Evolutionary conservation across 106 monocot genomes (phyloP), one percentile per base, ranked within the genome.

Genomic region (Cymbidium sinense): DNA sequence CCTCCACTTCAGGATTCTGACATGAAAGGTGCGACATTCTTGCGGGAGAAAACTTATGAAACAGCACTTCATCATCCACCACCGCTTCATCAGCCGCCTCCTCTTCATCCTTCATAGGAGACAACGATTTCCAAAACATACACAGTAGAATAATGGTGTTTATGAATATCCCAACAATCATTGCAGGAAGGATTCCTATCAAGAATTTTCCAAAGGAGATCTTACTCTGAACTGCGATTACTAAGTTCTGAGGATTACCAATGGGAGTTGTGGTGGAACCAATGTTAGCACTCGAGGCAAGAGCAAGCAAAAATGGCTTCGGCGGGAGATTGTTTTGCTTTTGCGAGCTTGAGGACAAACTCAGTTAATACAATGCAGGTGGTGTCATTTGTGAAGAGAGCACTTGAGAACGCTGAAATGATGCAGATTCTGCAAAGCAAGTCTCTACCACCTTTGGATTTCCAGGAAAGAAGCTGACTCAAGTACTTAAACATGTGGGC

Each of bases 281-380:
- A 43, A 95, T 93, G 52, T 95, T 95, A 6, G 95, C 93, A 43
- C 95, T 95, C 0, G 95, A 93, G 29, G 95, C 95, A 8, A 95
- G 90, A 17, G 93, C 95, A 0, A 95, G 71, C 25, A 95, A 85
- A 81, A 93, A 95, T 18, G 93, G 93, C 28, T 86, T 77, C 0
- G 93, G 90, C 5, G 93, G 88, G 15, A 93, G 77, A 58, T 90
- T 90, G 80, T 90, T 90, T 79, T 89, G 93, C 70, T 84, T n/a
- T 80, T 1, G 90, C 95, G 13, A 91, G 80, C 36, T 87, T 95
- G 2, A 93, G 80, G 54, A 95, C 72, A 70, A 95, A 95, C 36
- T 88, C 90, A 0, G 95, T 95, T 43, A 95, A 86, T 0, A 95
- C 93, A n/a, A 95, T 84, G 44, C 93, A 93, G 74, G 80, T 87